A percentile compares a stretch with the other conserved stretches of the same genome.
Conservation (phyloP, 495 filamentous ascomycete genomes). For the Daldinia childiae region DNA sequence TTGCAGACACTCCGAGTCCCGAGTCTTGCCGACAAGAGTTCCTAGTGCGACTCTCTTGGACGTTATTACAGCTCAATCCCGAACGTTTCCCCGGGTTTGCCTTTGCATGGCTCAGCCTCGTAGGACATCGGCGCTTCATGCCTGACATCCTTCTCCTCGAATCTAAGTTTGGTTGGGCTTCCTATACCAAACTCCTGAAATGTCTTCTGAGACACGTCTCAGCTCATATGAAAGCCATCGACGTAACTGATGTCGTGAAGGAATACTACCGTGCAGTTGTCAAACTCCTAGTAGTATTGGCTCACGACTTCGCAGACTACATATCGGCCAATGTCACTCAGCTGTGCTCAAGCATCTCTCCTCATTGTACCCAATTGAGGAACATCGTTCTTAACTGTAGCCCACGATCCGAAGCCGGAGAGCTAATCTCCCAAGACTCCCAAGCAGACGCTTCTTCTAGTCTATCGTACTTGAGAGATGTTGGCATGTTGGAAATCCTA, state of each 20-base stretch:
- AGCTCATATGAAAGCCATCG: slow-evolving; percentile 77
- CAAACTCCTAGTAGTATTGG: slow-evolving; percentile 82
- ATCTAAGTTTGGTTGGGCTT: slow-evolving; percentile 75
- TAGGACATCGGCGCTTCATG: slow-evolving; percentile 88
- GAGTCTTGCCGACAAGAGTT: slow-evolving; percentile 66
- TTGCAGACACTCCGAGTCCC: slow-evolving; percentile 52
- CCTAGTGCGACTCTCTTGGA: slow-evolving; percentile 74
- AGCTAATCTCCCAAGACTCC: slow-evolving; percentile 53
- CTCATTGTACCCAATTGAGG: slow-evolving; percentile 85
- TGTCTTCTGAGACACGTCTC: slow-evolving; percentile 78
- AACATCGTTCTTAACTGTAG: slow-evolving; percentile 89
- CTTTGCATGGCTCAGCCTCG: slow-evolving; percentile 82
- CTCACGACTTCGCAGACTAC: slow-evolving; percentile 95
- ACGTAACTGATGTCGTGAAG: slow-evolving; percentile 74
- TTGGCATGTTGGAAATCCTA: slow-evolving; percentile 71
- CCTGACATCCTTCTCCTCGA: slow-evolving; percentile 78
- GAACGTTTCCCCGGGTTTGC: slow-evolving; percentile 79
- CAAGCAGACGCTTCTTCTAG: slow-evolving; percentile 40
- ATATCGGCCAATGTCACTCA: slow-evolving; percentile 85
- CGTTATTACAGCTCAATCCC: slow-evolving; percentile 80
- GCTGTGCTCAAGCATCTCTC: slow-evolving; percentile 85
- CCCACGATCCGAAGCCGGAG: slow-evolving; percentile 76
- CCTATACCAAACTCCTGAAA: slow-evolving; percentile 78
- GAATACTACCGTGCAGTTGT: slow-evolving; percentile 85
- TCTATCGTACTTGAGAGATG: slow-evolving; percentile 63